Evolutionary conservation across 345 rosid genomes (phyloP), one percentile per base, ranked within the genome.

Genomic region (Pistacia atlantica): DNA sequence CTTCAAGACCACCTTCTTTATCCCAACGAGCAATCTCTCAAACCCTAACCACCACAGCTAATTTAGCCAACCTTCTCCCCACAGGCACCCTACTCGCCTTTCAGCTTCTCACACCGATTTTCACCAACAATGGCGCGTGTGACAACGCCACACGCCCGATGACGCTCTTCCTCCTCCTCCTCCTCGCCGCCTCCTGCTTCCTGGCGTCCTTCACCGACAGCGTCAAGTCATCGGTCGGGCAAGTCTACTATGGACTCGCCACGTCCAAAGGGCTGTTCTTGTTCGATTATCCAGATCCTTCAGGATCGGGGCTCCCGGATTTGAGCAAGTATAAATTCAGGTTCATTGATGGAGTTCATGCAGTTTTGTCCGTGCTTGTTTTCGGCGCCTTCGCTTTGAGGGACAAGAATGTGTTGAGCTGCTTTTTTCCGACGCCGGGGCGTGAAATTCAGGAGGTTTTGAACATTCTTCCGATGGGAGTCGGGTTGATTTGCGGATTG

Each of bases 1-100:
- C 83, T 67, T 75, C 79, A 51, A 18, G 79, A 51, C 83, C 86
- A 5, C 69, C 75, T 1, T 88, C 92, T 11, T 56, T 80, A 3
- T 83, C 98, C 1, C 97, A 84, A 31, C 67, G 84, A 1, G 97
- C 97, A 14, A 71, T 95, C 73, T 84, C 97, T 25, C 96, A 89
- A 75, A 90, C 99, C 54, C 86, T 96, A 13, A 89, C 91, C 1
- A 87, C 85, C 83, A 90, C 93, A 13, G 97, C 99, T 4, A 91
- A 91, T 85, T 85, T 96, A 13, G 93, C 99, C 7, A 92, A 96
- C 80, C 97, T 96, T 76, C 98, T 96, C 63, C 98, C 99, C 0
- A 96, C 99, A 5, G 98, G 99, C 11, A 93, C 98, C 13, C 88
- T 96, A 22, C 45, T 93, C 38, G 97, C 99, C 16, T 93, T 96